Evolutionary conservation across 2,329 filamentous ascomycete species (phyloP).

Genomic region (Raffaelea albimanens): DNA sequence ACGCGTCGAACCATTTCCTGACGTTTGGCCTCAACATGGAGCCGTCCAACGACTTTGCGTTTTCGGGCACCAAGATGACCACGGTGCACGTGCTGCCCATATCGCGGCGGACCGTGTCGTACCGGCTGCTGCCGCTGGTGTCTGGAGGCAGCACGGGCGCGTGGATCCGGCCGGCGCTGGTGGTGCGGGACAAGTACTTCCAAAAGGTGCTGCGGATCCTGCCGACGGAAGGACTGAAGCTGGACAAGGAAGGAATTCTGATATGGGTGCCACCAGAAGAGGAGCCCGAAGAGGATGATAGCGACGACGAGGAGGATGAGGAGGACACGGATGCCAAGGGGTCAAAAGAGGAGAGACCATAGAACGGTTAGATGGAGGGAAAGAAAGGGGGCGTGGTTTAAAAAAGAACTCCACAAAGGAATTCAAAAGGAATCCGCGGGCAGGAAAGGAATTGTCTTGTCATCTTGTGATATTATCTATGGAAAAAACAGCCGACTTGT

Average conservation of each 20-base stretch:
- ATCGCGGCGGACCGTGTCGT: constrained; percentile 64
- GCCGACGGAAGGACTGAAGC: constrained; percentile 59
- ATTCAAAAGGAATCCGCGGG: too few species aligned
- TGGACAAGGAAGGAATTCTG: constrained; percentile 62
- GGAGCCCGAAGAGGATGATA: constrained; percentile 17
- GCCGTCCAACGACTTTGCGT: constrained; percentile 83
- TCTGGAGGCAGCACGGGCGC: constrained; percentile 30
- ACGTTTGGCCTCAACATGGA: constrained; percentile 93
- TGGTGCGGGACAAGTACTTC: constrained; percentile 84
- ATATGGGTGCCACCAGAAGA: constrained; percentile 48
- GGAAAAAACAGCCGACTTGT: too few species aligned
- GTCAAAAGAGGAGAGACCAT: not conserved
- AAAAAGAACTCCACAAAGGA: too few species aligned
- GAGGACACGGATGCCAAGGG: constrained; percentile 1
- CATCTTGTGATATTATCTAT: too few species aligned
- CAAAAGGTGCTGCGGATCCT: constrained; percentile 80
- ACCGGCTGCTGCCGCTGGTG: constrained; percentile 61
- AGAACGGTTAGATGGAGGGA: not conserved
- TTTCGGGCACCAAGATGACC: constrained; percentile 76
- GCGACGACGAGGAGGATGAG: constrained; percentile 1
- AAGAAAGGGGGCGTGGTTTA: too few species aligned
- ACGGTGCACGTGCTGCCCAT: constrained; percentile 75
- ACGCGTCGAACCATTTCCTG: constrained; percentile 87
- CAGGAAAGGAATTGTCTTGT: too few species aligned
- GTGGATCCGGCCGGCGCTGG: constrained; percentile 64